Evolutionary conservation across 768 basidiomycete genomes (phyloP), one percentile per base, ranked within the genome.

Genomic region (Filobasidium floriforme): DNA sequence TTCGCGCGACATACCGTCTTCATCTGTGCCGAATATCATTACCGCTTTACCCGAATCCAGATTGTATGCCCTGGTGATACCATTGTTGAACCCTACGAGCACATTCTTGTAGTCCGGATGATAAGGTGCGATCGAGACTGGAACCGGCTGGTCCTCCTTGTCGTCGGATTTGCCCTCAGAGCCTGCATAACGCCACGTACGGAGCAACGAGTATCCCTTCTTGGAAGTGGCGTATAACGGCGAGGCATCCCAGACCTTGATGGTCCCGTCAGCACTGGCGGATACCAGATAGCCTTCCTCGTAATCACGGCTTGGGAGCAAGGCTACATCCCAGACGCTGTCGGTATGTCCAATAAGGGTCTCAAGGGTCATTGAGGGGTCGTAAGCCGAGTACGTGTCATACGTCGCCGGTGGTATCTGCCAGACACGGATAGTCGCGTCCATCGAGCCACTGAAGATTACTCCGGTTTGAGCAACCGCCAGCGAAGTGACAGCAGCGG

Each of bases 401-500:
- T 91, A 89, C 15, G 66, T 32, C 1, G 68, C 26, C 41, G 85
- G 82, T 9, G 94, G 92, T 41, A 93, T 80, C 10, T 85, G 85
- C 94, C 93, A 98, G 24, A 96, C 83, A 37, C 90, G 86, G 74
- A 98, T 90, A 5, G 91, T 92, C 10, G 90, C 88, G 77, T 99
- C 96, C 52, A 97, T 81, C 0, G 92, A 96, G 14, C 89, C 91
- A 9, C 92, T 93, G 79, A 92, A 94, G 52, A 99, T 80, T 69
- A 86, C 87, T 11, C 69, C n/a, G 7, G 68, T 61, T 7, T 18
- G 22, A 10, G 86, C 84, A 1, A 89, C 86, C 22, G 68, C 61
- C 26, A 98, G 82, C 40, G 88, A 85, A 1, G 94, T 97, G 72
- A 98, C 88, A 41, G 90, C 86, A 12, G 88, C 88, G 15, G 91